Evolutionary conservation across 768 basidiomycete genomes (phyloP), one percentile per base, ranked within the genome.

Genomic region (Suillus luteus): DNA sequence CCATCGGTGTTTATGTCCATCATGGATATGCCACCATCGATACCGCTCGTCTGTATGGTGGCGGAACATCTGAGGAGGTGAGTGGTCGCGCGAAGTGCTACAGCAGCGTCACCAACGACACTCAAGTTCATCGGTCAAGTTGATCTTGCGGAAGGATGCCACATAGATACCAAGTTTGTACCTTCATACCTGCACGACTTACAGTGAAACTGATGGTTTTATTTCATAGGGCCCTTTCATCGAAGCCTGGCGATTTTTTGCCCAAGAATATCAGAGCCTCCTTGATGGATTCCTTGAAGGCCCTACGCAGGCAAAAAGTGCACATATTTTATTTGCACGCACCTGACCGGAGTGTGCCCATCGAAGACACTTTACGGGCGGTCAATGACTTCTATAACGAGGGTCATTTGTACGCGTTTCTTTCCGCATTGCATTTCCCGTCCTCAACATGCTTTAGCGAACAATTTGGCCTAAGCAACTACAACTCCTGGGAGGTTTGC

Each of bases 341-440:
- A 5, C 78, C 79, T 0, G 81, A 83, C 68, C 77, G 79, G 49
- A 76, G 73, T 9, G 80, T 77, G 10, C 79, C 80, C 1, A 83
- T 81, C 66, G 78, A 80, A 52, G 80, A 76, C 12, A 85, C 83
- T 0, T 64, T 85, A 31, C 77, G 74, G 63, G 80, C 76, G 1
- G 76, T 83, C 61, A 73, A 86, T 68, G 75, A 82, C 11, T 68
- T 84, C 27, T 75, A 85, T 76, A 76, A 80, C 61, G 81, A 83
- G 68, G 84, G 86, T 4, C 77, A 82, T 67, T 85, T 86, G 70
- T 82, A 75, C 64, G 80, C 71, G 5, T 24, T 51, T 46, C 64
- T 27, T 38, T 19, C 17, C 55, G 7, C 49, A 37, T 33, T 38
- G 33, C 4, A 22, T 22, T 22, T 15, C 46, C n/a, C n/a, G 35